Base-by-base conservation (phyloP, 495 filamentous ascomycete species). In the Tricharina praecox region DNA sequence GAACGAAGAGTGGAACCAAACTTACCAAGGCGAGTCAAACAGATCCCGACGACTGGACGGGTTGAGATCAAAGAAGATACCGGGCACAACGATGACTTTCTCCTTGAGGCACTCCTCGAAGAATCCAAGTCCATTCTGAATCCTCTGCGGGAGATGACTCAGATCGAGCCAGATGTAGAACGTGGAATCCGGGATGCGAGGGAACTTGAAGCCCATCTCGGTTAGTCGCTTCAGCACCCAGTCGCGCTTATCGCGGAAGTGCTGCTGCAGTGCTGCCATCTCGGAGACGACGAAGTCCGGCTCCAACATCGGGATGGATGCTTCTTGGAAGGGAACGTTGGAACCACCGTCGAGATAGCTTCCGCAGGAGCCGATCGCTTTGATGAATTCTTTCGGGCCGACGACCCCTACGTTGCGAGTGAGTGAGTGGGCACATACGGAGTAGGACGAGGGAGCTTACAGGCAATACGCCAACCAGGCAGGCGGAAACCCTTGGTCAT, bases 401-500 rank as follows among this genome's bases (percentile, higher is more conserved):
- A 96, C 63, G 51, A 96, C 81, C 88, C 88, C 94, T 7, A 37
- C 48, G 10, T 37, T 30, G 21, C 25, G 4, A 23, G 23, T 2
- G 8, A 25, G 46, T 19, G 48, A 45, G 19, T 10, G 18, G n/a
- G 21, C 18, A 36, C 19, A 23, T 2, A 19, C 1, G 8, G 9
- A n/a, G 25, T 18, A 25, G 36, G 7, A 25, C n/a, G 23, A 30
- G 16, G 16, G 4, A 15, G n/a, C 25, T 16, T 32, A 32, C 34
- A 53, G 37, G 87, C 87, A 39, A 96, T 85, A 52, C 88, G 82
- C 87, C 88, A 96, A 47, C 88, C 88, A 2, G 88, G 88, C 2
- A 96, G 76, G 52, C 88, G 78, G 75, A 96, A 96, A 44, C 85
- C 81, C 72, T 96, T 96, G 48, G 88, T 96, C 15, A 96, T 75